Base-by-base conservation (phyloP, 331 rosid genomes). In the Malus hybrid region DNA sequence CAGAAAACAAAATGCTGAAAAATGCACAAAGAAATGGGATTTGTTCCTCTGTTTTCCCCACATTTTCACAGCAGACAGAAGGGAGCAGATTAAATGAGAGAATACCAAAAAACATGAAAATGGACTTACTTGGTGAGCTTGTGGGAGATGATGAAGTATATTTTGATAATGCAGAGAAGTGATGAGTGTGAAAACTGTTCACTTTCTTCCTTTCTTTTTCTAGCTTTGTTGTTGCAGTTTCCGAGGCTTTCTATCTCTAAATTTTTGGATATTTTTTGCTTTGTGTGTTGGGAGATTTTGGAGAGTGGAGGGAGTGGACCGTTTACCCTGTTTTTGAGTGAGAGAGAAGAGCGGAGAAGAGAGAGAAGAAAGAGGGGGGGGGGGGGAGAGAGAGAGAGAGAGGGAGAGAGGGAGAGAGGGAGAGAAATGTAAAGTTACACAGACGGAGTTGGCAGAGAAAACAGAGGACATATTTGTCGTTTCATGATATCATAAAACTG, bases 401-500 rank as follows among this genome's bases (percentile, higher is more conserved):
- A 19, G 29, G 0, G 24, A 0, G 9, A 53, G 9, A 19, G 29
- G 0, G 24, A 0, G 0, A 1, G 61, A 55, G 11, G 10, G 28
- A 57, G 28, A 4, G 62, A 56, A 8, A 6, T 16, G 19, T 5
- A 20, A 56, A 57, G 30, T 24, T 8, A 57, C 46, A 20, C 10
- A n/a, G 9, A 20, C 26, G 14, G 28, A 20, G 26, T 19, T 26
- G 3, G 46, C 68, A 64, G 68, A 16, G 24, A 64, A 64, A 67
- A n/a, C 22, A 24, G 63, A 10, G 81, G 63, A 61, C 80, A 57
- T 65, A 62, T 15, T 70, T 86, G 90, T 84, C 87, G 83, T 78
- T 63, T 82, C 57, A 34, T 13, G 22, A 3, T n/a, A 53, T 10
- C 13, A 72, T 50, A 83, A 30, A 86, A 85, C 52, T 68, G 56